phyloP scores from a whole-genome alignment of 2,329 filamentous ascomycete genomes.

The Chalara sp. region DNA sequence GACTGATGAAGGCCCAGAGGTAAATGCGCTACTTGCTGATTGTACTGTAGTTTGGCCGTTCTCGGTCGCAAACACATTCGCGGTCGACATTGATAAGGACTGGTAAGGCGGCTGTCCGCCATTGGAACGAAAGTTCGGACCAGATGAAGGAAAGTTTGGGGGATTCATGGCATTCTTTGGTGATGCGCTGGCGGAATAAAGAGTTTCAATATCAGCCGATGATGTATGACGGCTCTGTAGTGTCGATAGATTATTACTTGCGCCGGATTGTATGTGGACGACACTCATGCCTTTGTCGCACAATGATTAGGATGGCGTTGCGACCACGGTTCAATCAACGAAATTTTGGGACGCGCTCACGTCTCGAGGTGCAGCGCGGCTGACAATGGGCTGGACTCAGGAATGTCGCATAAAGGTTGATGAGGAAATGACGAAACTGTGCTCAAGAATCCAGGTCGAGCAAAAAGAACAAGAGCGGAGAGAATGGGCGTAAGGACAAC shows the following conservation, averaged over 20 bases:
- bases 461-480: background rate
- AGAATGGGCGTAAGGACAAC: background rate
- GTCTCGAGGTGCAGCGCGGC: background rate
- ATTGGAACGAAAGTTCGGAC: conserved; percentile 25
- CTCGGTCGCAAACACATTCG: conserved; percentile 24
- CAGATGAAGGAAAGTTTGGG: conserved; percentile 25
- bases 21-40: conserved; percentile 14
- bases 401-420: background rate
- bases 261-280: conserved; percentile 13
- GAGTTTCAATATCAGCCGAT: conserved; percentile 16
- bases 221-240: conserved; percentile 11
- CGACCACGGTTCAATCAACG: conserved; percentile 6
- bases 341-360: background rate
- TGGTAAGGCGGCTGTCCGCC: conserved; percentile 21
- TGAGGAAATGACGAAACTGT: background rate
- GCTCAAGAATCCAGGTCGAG: background rate
- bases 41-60: conserved; percentile 15
- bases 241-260: conserved; percentile 11
- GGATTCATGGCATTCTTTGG: conserved; percentile 29
- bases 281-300: conserved; percentile 21
- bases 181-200: conserved; percentile 11
- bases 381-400: background rate
- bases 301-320: conserved; percentile 8
- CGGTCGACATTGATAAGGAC: conserved; percentile 25
- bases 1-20: conserved; percentile 32